Percentiles rank a stretch among this genome's conserved stretches.
Conservation (phyloP, 345 rosid species). For the Lenwebbia sp. region DNA sequence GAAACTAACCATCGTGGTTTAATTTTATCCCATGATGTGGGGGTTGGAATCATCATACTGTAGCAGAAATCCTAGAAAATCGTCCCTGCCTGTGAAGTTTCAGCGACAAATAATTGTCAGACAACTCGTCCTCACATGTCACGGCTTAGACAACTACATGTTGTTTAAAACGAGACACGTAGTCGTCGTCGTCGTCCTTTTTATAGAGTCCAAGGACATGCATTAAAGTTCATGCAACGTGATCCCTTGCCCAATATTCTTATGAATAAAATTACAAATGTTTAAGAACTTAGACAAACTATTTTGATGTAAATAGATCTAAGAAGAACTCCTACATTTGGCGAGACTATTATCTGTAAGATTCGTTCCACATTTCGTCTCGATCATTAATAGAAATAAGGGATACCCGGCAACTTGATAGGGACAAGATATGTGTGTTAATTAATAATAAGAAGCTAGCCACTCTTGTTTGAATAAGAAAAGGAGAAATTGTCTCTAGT, state of each 20-base stretch:
- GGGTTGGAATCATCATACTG: not conserved
- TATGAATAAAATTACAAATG: no score
- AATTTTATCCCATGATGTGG: not conserved
- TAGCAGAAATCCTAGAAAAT: not conserved
- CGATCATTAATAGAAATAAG: no score
- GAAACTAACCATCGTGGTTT: not conserved
- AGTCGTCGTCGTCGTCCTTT: not conserved
- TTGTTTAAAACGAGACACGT: not conserved
- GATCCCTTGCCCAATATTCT: not conserved
- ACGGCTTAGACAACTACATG: not conserved
- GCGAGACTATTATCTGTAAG: no score
- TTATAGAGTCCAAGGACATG: not conserved
- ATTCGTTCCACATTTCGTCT: not conserved
- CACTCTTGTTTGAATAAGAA: not conserved
- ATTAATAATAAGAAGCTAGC: not conserved
- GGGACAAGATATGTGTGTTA: not conserved
- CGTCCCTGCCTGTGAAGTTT: no score
- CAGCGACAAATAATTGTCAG: not conserved
- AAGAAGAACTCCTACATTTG: not conserved
- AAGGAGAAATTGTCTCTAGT: no score
- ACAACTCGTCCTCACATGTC: not conserved
- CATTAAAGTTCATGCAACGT: not conserved
- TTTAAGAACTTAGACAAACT: not conserved
- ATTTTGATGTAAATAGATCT: not conserved
- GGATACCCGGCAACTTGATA: not conserved